Conservation (phyloP, 768 basidiomycete species). For the Pleurotus ostreatus region DNA sequence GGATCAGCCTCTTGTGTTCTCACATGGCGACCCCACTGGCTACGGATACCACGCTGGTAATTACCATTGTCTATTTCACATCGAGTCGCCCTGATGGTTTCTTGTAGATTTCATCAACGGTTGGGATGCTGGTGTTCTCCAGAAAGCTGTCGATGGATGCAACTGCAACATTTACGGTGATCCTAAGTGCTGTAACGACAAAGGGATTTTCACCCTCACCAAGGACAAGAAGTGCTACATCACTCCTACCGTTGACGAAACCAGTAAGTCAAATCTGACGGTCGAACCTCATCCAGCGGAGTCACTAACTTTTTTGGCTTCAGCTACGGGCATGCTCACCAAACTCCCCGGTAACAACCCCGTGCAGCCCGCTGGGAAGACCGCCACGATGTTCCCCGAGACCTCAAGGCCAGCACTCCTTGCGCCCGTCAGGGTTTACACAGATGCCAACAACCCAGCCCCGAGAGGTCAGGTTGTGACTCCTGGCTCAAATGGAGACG, state of each 20-base stretch:
- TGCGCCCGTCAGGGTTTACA: slow-evolving; percentile 43
- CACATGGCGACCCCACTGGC: slow-evolving; percentile 60
- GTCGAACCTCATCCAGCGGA: background rate
- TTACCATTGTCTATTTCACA: slow-evolving; percentile 11
- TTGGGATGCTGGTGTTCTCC: slow-evolving; percentile 54
- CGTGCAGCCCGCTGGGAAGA: slow-evolving; percentile 32
- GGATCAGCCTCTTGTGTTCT: slow-evolving; percentile 48
- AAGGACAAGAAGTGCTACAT: slow-evolving; percentile 39
- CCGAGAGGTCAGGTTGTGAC: slow-evolving; percentile 24
- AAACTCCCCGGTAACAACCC: slow-evolving; percentile 55
- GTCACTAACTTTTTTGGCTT: slow-evolving; percentile 4
- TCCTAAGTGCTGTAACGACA: slow-evolving; percentile 39
- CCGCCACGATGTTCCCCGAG: slow-evolving; percentile 29
- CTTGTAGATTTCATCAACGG: slow-evolving; percentile 51
- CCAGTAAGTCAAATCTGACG: slow-evolving; percentile 26
- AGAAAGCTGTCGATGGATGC: slow-evolving; percentile 51
- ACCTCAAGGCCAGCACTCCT: slow-evolving; percentile 35
- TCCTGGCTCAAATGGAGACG: slow-evolving; percentile 11
- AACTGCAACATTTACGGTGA: slow-evolving; percentile 43
- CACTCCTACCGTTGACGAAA: slow-evolving; percentile 43
- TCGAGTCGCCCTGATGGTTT: background rate
- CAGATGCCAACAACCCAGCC: slow-evolving; percentile 33
- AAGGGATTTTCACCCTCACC: slow-evolving; percentile 41
- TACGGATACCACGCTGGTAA: slow-evolving; percentile 57
- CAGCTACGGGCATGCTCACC: slow-evolving; percentile 42